These are phyloP conservation scores for Letharia lupina DNA, from an alignment of 495 filamentous ascomycete genomes.

Conservation along the genomic window DNA sequence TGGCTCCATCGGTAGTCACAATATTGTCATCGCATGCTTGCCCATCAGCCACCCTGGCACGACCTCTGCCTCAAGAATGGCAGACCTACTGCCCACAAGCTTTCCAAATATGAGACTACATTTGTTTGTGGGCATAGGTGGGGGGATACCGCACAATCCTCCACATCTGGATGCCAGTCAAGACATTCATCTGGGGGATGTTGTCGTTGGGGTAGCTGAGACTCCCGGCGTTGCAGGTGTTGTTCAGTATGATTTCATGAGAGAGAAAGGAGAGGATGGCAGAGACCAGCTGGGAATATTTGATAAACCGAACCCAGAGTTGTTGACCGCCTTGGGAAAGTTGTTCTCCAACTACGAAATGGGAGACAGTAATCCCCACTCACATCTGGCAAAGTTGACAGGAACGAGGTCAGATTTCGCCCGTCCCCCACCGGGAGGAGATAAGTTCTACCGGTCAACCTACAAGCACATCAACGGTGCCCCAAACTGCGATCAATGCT, in stretches of 20 bases:
- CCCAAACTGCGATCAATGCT: constrained; percentile 13
- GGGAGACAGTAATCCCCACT: not conserved
- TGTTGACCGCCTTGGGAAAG: constrained; percentile 8
- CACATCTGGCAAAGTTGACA: not conserved
- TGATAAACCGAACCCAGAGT: not conserved
- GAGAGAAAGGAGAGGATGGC: not conserved
- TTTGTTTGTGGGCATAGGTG: constrained; percentile 35
- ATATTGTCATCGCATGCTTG: constrained; percentile 33
- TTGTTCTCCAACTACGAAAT: constrained; percentile 21
- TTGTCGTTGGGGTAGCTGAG: constrained; percentile 37
- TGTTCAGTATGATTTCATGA: constrained; percentile 21
- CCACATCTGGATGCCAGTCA: constrained; percentile 15
- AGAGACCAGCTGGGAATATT: not conserved
- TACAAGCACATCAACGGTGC: not conserved
- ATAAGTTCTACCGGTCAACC: not conserved
- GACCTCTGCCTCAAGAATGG: constrained; percentile 28
- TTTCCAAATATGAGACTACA: constrained; percentile 33
- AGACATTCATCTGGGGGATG: constrained; percentile 37
- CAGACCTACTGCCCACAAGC: constrained; percentile 28
- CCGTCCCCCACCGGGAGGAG: not conserved
- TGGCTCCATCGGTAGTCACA: constrained; percentile 30
- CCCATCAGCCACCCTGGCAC: constrained; percentile 29
- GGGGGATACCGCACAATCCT: constrained; percentile 20
- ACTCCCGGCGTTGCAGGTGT: constrained; percentile 28
- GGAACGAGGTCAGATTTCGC: not conserved